Conservation (phyloP, 2,329 filamentous ascomycete genomes). For the Metarhizium robertsii region DNA sequence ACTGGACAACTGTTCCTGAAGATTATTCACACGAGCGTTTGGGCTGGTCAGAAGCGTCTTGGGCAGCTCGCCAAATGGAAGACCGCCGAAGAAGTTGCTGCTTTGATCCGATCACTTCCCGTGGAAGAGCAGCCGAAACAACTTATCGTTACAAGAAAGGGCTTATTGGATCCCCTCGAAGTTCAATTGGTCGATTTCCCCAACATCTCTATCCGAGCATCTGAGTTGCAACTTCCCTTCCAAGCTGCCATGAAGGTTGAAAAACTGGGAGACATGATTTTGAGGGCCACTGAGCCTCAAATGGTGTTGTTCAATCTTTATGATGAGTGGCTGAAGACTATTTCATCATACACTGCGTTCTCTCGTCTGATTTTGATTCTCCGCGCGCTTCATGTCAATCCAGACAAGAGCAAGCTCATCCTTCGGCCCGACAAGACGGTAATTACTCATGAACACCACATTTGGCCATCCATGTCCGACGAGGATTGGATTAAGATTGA, state of each 20-base stretch:
- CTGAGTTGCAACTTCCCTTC: conserved; percentile 94
- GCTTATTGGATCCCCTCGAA: conserved; percentile 91
- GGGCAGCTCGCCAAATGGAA: conserved; percentile 99
- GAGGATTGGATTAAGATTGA: conserved; percentile 99
- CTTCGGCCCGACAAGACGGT: conserved; percentile 94
- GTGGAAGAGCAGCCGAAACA: conserved; percentile 99
- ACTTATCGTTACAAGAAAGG: conserved; percentile 95
- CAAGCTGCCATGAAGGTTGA: conserved; percentile 99
- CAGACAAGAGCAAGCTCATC: conserved; percentile 95
- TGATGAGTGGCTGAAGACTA: conserved; percentile 97
- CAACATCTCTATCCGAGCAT: conserved; percentile 96
- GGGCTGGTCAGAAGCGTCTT: conserved; percentile 98
- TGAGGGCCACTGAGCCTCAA: conserved; percentile 95
- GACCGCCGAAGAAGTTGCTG: conserved; percentile 98
- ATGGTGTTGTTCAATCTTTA: conserved; percentile 99
- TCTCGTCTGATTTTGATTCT: conserved; percentile 89
- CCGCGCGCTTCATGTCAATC: conserved; percentile 91
- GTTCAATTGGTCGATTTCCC: conserved; percentile 97
- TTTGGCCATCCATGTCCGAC: conserved; percentile 89
- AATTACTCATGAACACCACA: conserved; percentile 97
- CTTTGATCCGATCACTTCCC: conserved; percentile 86
- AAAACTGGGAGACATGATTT: conserved; percentile 97
- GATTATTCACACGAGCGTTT: conserved; percentile 98
- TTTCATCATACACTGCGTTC: conserved; percentile 97
- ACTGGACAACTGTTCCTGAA: conserved; percentile 97